Base-by-base conservation (phyloP, 495 filamentous ascomycete species). In the Penicillium parvum region DNA sequence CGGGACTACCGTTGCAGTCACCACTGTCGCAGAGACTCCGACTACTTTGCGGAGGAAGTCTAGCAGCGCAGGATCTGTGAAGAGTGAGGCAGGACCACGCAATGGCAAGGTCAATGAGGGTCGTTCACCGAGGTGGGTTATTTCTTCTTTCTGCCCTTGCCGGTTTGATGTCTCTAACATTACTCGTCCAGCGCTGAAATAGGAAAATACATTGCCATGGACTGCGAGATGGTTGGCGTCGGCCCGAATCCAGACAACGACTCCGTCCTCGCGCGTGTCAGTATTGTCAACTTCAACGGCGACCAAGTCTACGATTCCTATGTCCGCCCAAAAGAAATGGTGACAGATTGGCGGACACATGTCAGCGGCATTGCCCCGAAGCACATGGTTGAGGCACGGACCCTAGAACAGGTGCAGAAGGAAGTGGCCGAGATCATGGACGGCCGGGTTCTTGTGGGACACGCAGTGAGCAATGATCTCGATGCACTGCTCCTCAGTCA, bases 151-250 rank as follows among this genome's bases (percentile, higher is more conserved):
- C 10, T 15, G 22, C 3, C 10, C 18, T n/a, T 33, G 18, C 14
- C 16, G 3, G 22, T 12, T 4, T 7, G 29, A 26, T 23, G 7
- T 25, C 41, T 32, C 59, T 55, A 35, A 59, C 36, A 16, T 7
- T 19, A 2, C 12, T 19, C n/a, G n/a, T n/a, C n/a, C 41, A 74
- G 71, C 21, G 62, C 57, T 11, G 78, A 84, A 32, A 57, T 85
- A 32, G 90, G 90, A 37, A 92, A 88, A 74, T 97, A 92, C 57
- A 62, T 98, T 32, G 85, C 88, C 23, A 77, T 98, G 32, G 94
- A 98, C 69, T 97, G 92, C 65, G 92, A 98, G 68, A 98, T 98
- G 92, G 91, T 98, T 12, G 92, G 92, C 27, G 79, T 89, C 8
- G 88, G 88, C 2, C 79, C 84, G 1, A 72, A 76, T 23, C 75